Evolutionary conservation across 371 early-diverging fungal genomes (phyloP).

Genomic region (Mucor lusitanicus): DNA sequence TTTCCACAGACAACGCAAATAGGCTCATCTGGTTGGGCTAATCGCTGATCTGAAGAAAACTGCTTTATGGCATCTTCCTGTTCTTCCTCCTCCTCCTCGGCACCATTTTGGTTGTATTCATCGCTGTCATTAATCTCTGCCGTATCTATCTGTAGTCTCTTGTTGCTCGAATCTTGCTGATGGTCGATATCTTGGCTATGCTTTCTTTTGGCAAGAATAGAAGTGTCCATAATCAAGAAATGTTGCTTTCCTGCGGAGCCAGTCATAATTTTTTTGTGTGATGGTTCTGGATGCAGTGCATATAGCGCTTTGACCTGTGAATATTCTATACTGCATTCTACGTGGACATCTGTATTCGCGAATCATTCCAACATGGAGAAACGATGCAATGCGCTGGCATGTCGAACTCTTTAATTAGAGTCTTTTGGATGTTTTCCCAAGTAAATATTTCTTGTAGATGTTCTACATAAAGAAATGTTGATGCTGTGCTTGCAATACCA

Average conservation of each 20-base stretch:
- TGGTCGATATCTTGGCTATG: background rate
- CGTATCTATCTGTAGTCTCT: background rate
- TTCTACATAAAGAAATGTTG: too few relatives aligned
- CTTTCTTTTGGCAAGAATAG: background rate
- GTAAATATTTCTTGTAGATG: too few relatives aligned
- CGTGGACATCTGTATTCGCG: too few relatives aligned
- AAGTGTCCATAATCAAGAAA: background rate
- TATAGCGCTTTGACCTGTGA: background rate
- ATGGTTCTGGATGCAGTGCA: background rate
- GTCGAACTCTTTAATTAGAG: too few relatives aligned
- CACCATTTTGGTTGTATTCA: background rate
- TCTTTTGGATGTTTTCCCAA: too few relatives aligned
- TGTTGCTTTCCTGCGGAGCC: background rate
- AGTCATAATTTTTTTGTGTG: background rate
- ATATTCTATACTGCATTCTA: too few relatives aligned
- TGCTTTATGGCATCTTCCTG: conserved; percentile 23
- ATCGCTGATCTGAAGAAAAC: conserved; percentile 41
- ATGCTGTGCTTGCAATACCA: too few relatives aligned
- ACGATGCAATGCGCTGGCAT: too few relatives aligned
- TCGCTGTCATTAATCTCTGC: background rate
- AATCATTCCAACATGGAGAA: too few relatives aligned
- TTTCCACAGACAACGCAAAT: conserved; percentile 53
- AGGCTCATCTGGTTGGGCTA: conserved; percentile 40
- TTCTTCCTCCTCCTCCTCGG: conserved; percentile 8
- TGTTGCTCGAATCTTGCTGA: background rate